These are phyloP conservation scores for Hippophae gyantsensis DNA, from an alignment of 306 rosid species.

Conservation along the genomic window DNA sequence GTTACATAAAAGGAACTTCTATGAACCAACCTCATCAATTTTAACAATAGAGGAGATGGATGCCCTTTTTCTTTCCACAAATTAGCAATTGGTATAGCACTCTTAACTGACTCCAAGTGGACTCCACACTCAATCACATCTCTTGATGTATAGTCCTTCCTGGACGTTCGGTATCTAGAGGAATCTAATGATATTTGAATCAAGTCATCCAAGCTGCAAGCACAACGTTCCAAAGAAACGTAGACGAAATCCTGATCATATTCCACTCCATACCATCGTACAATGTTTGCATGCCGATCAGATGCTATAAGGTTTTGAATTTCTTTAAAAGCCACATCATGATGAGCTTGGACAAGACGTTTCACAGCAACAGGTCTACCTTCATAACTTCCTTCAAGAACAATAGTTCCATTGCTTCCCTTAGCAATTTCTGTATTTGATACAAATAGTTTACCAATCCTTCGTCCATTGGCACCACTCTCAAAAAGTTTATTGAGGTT, in stretches of 20 bases:
- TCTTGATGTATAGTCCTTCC: slow-evolving; percentile 22
- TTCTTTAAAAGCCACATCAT: slow-evolving; percentile 59
- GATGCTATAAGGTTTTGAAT: slow-evolving; percentile 70
- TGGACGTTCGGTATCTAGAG: slow-evolving; percentile 9
- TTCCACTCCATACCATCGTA: slow-evolving; percentile 81
- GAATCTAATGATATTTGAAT: slow-evolving; percentile 30
- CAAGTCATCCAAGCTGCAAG: slow-evolving; percentile 59
- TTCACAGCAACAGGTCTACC: slow-evolving; percentile 78
- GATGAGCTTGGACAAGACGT: slow-evolving; percentile 75
- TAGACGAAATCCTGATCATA: slow-evolving; percentile 73
- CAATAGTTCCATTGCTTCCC: slow-evolving; percentile 83
- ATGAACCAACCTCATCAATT: slow-evolving; percentile 62
- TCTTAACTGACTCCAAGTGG: slow-evolving; percentile 28
- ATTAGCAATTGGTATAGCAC: slow-evolving; percentile 21
- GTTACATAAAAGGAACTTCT: slow-evolving; percentile 4
- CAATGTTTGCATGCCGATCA: slow-evolving; percentile 71
- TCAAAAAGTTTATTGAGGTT: slow-evolving; percentile 24
- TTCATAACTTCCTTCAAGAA: slow-evolving; percentile 68
- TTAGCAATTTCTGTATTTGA: slow-evolving; percentile 64
- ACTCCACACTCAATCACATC: slow-evolving; percentile 20
- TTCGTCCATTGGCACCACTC: slow-evolving; percentile 40
- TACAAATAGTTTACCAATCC: slow-evolving; percentile 53
- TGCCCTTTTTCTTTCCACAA: slow-evolving; percentile 46
- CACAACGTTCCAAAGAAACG: slow-evolving; percentile 69
- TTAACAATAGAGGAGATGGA: slow-evolving; percentile 44